phyloP scores from a whole-genome alignment of 495 filamentous ascomycete species.

The Aspergillus conjunctus region DNA sequence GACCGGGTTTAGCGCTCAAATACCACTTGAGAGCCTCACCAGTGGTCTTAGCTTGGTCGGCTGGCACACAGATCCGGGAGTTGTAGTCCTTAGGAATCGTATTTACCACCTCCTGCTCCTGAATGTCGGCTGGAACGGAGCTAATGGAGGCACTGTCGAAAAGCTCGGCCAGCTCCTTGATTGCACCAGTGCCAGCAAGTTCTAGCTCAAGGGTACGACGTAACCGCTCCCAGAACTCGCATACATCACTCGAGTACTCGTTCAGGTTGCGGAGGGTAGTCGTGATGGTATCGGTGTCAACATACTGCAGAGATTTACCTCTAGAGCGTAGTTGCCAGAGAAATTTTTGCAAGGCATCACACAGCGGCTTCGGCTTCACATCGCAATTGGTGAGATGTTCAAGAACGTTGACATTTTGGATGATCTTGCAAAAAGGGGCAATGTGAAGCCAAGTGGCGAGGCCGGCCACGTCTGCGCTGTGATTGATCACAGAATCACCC shows the following conservation, averaged over 20 bases:
- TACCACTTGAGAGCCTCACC: constrained; percentile 36
- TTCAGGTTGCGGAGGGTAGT: constrained; percentile 46
- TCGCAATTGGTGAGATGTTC: constrained; percentile 52
- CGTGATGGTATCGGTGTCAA: constrained; percentile 48
- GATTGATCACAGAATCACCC: constrained; percentile 48
- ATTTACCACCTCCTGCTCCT: constrained; percentile 26
- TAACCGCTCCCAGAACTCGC: constrained; percentile 57
- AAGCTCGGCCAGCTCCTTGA: constrained; percentile 41
- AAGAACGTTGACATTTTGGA: constrained; percentile 52
- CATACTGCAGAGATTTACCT: constrained; percentile 40
- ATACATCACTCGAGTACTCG: constrained; percentile 49
- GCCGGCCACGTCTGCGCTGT: constrained; percentile 54
- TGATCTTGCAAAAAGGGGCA: constrained; percentile 57
- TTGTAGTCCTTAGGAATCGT: constrained; percentile 45
- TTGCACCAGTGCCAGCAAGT: constrained; percentile 46
- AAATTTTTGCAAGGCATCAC: constrained; percentile 50
- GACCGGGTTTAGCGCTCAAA: constrained; percentile 37
- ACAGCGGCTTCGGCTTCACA: constrained; percentile 53
- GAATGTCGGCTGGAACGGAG: constrained; percentile 6
- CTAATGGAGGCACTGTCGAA: constrained; percentile 45
- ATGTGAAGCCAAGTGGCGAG: constrained; percentile 62
- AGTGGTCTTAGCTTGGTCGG: constrained; percentile 39
- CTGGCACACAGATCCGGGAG: constrained; percentile 42
- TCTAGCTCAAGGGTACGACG: constrained; percentile 56
- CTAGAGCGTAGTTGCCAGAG: constrained; percentile 46